phyloP scores from a whole-genome alignment of 257 asterid genomes.

The Solanum paucissectum region DNA sequence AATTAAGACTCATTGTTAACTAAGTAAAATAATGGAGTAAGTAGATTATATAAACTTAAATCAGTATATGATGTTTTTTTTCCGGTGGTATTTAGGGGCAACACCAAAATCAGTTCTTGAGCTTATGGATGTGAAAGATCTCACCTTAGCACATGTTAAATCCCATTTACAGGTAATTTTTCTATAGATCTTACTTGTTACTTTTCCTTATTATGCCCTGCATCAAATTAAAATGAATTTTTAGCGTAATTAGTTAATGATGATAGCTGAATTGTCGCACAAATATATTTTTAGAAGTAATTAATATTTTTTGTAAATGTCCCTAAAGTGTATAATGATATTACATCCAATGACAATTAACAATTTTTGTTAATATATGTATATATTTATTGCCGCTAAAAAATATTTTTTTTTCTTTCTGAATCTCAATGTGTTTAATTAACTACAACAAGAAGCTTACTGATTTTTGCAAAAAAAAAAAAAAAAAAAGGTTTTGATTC shows the following conservation, averaged over 20 bases:
- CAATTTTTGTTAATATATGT: too few species aligned
- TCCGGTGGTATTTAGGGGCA: slow-evolving; percentile 39
- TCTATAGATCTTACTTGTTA: neutral
- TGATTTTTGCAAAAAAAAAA: neutral
- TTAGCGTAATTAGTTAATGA: too few species aligned
- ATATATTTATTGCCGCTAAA: too few species aligned
- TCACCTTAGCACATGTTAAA: slow-evolving; percentile 89
- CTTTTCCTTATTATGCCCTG: neutral
- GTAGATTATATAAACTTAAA: neutral
- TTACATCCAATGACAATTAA: too few species aligned
- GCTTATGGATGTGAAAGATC: slow-evolving; percentile 94
- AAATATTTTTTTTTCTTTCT: neutral
- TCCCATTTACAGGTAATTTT: slow-evolving; percentile 80
- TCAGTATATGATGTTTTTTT: neutral
- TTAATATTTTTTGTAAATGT: too few species aligned
- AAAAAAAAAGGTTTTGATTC: neutral
- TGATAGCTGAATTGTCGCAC: too few species aligned
- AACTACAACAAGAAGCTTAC: neutral
- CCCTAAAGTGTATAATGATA: too few species aligned
- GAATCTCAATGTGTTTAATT: neutral
- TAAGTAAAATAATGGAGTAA: neutral
- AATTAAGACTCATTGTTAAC: neutral
- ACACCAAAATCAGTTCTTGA: slow-evolving; percentile 94
- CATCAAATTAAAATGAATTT: too few species aligned
- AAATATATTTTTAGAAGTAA: too few species aligned